Evolutionary conservation across 1,139 yeast genomes (phyloP), one percentile per base, ranked within the genome.

Genomic region (Tardiomyces blankii): DNA sequence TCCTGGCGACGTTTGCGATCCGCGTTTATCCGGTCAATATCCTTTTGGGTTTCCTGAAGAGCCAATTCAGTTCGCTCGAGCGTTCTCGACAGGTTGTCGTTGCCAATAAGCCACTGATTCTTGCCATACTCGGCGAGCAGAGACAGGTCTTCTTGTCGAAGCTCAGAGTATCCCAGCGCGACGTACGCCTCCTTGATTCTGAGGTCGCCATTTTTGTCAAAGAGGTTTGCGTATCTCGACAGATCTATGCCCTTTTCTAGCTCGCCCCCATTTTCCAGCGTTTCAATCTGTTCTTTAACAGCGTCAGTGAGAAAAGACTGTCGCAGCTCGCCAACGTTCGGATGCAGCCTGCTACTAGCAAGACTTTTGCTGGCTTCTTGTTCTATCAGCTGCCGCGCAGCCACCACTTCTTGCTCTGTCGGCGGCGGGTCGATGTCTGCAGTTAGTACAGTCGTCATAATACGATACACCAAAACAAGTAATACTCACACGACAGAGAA

Each of bases 21-120:
- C 7, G 39, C 43, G 40, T 58, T 58, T n/a, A 58, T 48, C 13
- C 30, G 27, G n/a, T 59, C 60, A 13, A 58, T 42, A 9, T 42
- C 46, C 16, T 46, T 46, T 38, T 56, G 53, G 30, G 50, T 51
- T 7, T 39, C 45, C 43, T 52, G 47, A 9, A 60, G 45, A 38
- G 49, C 52, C 9, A 30, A 39, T 41, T 62, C 63, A 9, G 61
- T 39, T 13, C 32, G 45, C 41, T 46, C 47, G 18, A 61, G 50
- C 23, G 51, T 46, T 35, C 52, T 55, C 42, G 60, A 65, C 18
- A 60, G 45, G 32, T 48, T 49, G 46, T 62, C 65, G 45, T 63
- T 63, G 3, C 58, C 59, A 2, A 60, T 54, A 12, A 62, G 54
- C 67, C 67, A 63, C 44, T 60, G 64, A 47, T 62, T 61, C 45